A percentile compares a stretch with the other conserved stretches of the same genome.
phyloP scores from a whole-genome alignment of 768 basidiomycete genomes.

The Agrocybe pediades region DNA sequence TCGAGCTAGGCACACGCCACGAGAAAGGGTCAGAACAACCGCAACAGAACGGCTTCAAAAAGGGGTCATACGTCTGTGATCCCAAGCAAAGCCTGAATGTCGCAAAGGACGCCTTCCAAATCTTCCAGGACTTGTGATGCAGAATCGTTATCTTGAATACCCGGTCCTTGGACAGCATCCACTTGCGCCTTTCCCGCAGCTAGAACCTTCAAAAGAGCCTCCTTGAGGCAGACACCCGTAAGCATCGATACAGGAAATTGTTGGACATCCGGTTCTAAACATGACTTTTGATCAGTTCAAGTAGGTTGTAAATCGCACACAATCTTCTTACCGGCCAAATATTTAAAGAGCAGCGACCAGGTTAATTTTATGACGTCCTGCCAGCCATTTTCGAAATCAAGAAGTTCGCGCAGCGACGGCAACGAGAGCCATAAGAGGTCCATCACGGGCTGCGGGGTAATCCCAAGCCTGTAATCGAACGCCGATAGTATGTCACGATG shows the following conservation, averaged over 20 bases:
- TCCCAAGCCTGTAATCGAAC: constrained; percentile 50
- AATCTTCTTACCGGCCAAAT: constrained; percentile 37
- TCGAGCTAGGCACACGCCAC: background rate
- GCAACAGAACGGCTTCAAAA: background rate
- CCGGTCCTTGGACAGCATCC: too few species aligned
- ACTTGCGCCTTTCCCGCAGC: too few species aligned
- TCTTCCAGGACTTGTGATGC: too few species aligned
- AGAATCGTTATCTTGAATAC: too few species aligned
- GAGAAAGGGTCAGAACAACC: background rate
- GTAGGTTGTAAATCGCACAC: constrained; percentile 10
- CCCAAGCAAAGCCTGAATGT: constrained; percentile 35
- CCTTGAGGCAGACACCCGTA: constrained; percentile 52
- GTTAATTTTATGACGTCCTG: constrained; percentile 41
- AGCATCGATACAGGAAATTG: constrained; percentile 55
- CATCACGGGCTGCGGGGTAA: constrained; percentile 54
- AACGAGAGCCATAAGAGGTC: constrained; percentile 61
- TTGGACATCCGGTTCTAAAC: constrained; percentile 54
- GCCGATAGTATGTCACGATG: constrained; percentile 57
- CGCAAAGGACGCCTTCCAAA: constrained; percentile 37
- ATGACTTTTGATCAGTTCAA: background rate
- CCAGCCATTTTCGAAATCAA: constrained; percentile 48
- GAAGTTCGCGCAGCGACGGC: constrained; percentile 48
- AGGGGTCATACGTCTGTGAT: constrained; percentile 35
- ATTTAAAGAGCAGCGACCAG: constrained; percentile 52
- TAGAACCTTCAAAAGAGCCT: constrained; percentile 42